Percentiles rank a stretch among this genome's conserved stretches.
Conservation (phyloP, 495 filamentous ascomycete genomes). For the Collariella sp. region DNA sequence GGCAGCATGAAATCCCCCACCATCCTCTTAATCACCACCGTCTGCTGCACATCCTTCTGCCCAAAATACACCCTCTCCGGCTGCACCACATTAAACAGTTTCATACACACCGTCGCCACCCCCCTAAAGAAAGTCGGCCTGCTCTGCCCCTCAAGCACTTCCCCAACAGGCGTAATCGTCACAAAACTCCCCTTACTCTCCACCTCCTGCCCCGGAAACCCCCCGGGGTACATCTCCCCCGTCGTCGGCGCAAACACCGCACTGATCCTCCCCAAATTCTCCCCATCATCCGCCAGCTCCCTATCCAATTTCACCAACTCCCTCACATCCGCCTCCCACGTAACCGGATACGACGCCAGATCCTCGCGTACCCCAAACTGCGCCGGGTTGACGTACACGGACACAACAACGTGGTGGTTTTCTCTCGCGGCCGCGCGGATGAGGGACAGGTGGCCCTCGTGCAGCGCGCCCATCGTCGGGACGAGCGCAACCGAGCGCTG, state of each 20-base stretch:
- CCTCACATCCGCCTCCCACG: constrained; percentile 66
- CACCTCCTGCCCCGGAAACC: constrained; percentile 73
- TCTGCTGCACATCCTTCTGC: constrained; percentile 97
- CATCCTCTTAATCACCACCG: constrained; percentile 77
- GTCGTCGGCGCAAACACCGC: constrained; percentile 83
- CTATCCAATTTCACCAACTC: constrained; percentile 59
- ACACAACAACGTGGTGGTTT: constrained; percentile 77
- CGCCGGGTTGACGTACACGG: constrained; percentile 91
- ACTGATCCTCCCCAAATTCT: constrained; percentile 56
- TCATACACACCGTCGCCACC: constrained; percentile 94
- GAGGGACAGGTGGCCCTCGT: constrained; percentile 80
- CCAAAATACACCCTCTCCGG: constrained; percentile 92
- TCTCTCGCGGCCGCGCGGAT: constrained; percentile 78
- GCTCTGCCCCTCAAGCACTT: constrained; percentile 71
- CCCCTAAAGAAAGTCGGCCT: constrained; percentile 95
- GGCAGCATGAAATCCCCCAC: constrained; percentile 82
- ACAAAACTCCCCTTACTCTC: constrained; percentile 80
- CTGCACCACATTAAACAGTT: constrained; percentile 85
- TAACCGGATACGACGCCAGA: constrained; percentile 79
- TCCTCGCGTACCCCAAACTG: constrained; percentile 93
- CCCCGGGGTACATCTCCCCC: constrained; percentile 73
- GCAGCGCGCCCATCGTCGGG: constrained; percentile 94
- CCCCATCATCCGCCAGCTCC: constrained; percentile 53
- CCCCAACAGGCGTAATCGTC: constrained; percentile 76
- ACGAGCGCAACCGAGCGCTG: constrained; percentile 76